These are phyloP conservation scores for Geoglossum cookeanum DNA, from an alignment of 2,329 filamentous ascomycete species.

Conservation along the genomic window DNA sequence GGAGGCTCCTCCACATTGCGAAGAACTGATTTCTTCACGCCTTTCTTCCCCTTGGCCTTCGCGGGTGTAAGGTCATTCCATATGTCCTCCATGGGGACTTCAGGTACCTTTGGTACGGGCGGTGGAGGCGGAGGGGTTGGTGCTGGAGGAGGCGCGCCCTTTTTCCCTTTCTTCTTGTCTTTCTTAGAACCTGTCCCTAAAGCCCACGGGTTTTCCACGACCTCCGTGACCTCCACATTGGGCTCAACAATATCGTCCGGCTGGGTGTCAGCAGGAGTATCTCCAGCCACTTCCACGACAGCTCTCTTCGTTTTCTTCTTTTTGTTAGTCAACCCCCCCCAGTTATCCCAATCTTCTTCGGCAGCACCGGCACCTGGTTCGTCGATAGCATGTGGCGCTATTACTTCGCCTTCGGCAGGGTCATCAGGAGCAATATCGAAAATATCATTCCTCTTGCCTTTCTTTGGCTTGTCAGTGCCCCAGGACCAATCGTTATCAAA, in stretches of 20 bases:
- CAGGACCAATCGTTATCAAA: neutral
- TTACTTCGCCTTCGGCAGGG: constrained; percentile 14
- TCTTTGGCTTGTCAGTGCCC: constrained; percentile 6
- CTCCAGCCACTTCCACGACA: neutral
- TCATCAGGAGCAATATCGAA: constrained; percentile 10
- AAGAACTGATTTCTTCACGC: constrained; percentile 22
- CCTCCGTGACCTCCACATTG: neutral
- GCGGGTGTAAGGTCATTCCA: constrained; percentile 20
- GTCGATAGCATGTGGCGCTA: constrained; percentile 28
- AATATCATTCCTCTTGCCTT: constrained; percentile 8
- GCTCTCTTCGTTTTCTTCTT: constrained; percentile 7
- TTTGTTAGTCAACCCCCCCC: constrained; percentile 23
- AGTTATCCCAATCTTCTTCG: constrained; percentile 26
- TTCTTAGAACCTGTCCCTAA: constrained; percentile 22
- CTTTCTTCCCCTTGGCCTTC: constrained; percentile 18
- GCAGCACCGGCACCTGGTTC: constrained; percentile 27
- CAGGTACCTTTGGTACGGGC: constrained; percentile 9
- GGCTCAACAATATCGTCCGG: neutral
- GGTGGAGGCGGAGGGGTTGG: constrained; percentile 23
- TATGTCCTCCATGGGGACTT: constrained; percentile 18
- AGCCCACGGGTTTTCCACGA: constrained; percentile 13
- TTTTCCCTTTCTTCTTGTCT: constrained; percentile 31
- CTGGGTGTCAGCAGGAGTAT: neutral
- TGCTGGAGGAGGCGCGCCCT: constrained; percentile 26
- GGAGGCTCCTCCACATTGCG: constrained; percentile 9